Base-by-base conservation (phyloP, 371 early-diverging fungal species). In the Chytridiales sp. region DNA sequence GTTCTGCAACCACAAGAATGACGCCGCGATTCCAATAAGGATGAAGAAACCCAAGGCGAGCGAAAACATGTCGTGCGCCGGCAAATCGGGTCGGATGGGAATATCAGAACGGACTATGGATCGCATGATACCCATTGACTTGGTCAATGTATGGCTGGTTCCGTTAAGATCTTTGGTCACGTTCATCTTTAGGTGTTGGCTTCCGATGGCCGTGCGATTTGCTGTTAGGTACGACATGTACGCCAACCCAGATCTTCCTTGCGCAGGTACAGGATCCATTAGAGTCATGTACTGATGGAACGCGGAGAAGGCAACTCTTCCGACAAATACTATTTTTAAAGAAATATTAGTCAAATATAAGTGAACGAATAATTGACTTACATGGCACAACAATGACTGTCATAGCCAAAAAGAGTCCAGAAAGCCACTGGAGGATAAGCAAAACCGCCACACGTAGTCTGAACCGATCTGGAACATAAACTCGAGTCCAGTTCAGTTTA, bases 401-500 rank as follows among this genome's bases (percentile, higher is more conserved):
- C 3, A 54, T 32, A n/a, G 59, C 43, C 27, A 64, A 36, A 5
- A 54, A 15, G 4, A 62, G n/a, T 4, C 69, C 74, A 29, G 42
- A 58, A 13, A 68, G 21, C 74, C 74, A 75, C 47, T 75, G 75
- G 46, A 57, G 48, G 19, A 64, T 24, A 17, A 70, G 19, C 41
- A 75, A 43, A 0, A 50, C 34, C 4, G 50, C 15, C 30, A 67
- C 61, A 32, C 75, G 39, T 3, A 51, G 27, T 43, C 62, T 41
- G 44, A 73, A 70, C 1, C 38, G 0, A 4, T 57, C 54, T 2
- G 79, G 79, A 27, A 74, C 69, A 50, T 74, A 74, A 13, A 80
- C 75, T 35, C 69, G 68, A 1, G 62, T 70, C 81, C 81, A 80
- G 59, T 78, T 80, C 6, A 52, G 32, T 24, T 40, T 3, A 4